These are phyloP conservation scores for Rusavskia elegans DNA, from an alignment of 495 filamentous ascomycete genomes.

Conservation along the genomic window DNA sequence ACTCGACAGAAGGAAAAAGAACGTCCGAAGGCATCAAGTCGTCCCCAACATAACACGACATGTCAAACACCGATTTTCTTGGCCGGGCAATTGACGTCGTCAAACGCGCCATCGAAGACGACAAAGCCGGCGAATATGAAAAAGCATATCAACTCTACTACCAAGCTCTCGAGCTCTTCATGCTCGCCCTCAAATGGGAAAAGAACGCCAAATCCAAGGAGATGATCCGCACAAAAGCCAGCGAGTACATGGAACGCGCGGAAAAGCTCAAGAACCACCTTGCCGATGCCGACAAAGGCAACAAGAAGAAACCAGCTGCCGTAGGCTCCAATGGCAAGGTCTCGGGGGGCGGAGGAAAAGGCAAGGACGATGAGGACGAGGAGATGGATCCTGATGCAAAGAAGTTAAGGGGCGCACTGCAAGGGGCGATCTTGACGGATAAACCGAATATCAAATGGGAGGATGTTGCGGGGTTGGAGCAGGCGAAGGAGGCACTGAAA, in stretches of 20 bases:
- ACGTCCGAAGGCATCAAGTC: background rate
- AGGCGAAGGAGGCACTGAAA: conserved; percentile 91
- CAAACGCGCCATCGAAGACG: conserved; percentile 90
- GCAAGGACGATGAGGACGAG: conserved; percentile 47
- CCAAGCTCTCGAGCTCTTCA: conserved; percentile 82
- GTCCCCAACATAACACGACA: conserved; percentile 24
- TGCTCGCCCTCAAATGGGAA: conserved; percentile 96
- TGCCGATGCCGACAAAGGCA: conserved; percentile 50
- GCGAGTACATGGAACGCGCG: conserved; percentile 94
- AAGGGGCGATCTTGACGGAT: conserved; percentile 84
- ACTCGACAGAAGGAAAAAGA: no score
- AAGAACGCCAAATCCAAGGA: conserved; percentile 93
- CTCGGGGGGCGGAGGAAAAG: conserved; percentile 50
- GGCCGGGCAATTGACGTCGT: conserved; percentile 89
- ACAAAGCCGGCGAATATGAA: conserved; percentile 91
- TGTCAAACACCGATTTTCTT: conserved; percentile 97
- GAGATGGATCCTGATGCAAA: conserved; percentile 78
- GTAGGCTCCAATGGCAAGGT: conserved; percentile 77
- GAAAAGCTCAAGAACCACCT: conserved; percentile 93
- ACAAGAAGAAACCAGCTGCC: conserved; percentile 62
- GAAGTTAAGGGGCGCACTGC: conserved; percentile 79
- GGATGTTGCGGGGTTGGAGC: conserved; percentile 92
- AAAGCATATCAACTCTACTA: conserved; percentile 93
- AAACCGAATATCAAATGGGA: conserved; percentile 95
- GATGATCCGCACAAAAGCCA: conserved; percentile 85